Percentiles rank a stretch among this genome's conserved stretches.
Conservation (phyloP, 2,329 filamentous ascomycete genomes). For the Ascochyta rabiei region DNA sequence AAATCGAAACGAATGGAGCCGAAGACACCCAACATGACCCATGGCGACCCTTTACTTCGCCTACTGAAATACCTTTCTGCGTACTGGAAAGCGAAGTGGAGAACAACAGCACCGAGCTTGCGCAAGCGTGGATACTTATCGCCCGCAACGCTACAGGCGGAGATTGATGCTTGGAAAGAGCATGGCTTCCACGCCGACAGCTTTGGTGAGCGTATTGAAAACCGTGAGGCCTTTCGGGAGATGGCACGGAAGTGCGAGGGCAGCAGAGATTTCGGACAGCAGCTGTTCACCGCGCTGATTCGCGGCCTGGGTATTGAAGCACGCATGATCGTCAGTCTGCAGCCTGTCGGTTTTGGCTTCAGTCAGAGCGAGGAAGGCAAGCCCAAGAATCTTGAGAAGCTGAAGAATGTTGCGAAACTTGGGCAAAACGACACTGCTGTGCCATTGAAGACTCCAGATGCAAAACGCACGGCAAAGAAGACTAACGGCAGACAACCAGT, state of each 20-base stretch:
- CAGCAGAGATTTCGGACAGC: slow-evolving; percentile 84
- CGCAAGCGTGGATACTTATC: slow-evolving; percentile 91
- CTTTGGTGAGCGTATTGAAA: slow-evolving; percentile 79
- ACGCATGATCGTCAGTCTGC: slow-evolving; percentile 81
- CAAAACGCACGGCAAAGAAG: slow-evolving; percentile 8
- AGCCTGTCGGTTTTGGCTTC: slow-evolving; percentile 89
- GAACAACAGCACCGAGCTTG: slow-evolving; percentile 75
- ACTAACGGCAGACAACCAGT: slow-evolving; percentile 7
- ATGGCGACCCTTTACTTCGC: slow-evolving; percentile 79
- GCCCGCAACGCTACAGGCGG: slow-evolving; percentile 73
- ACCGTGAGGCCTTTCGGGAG: slow-evolving; percentile 70
- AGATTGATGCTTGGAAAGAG: slow-evolving; percentile 72
- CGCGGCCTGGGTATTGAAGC: slow-evolving; percentile 82
- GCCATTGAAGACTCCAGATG: neutral
- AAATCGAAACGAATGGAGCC: slow-evolving; percentile 72
- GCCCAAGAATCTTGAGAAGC: slow-evolving; percentile 45
- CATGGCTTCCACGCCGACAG: slow-evolving; percentile 64
- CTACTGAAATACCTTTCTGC: slow-evolving; percentile 77
- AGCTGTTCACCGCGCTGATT: slow-evolving; percentile 86
- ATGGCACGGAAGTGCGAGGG: slow-evolving; percentile 74
- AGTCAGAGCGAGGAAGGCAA: slow-evolving; percentile 82
- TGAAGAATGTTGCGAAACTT: slow-evolving; percentile 18
- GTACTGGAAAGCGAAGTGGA: slow-evolving; percentile 89
- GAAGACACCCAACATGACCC: slow-evolving; percentile 76
- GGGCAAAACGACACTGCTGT: neutral